These are phyloP conservation scores for bread wheat (Triticum aestivum) DNA, from an alignment of 176 grass and related monocot species.

Conservation along the genomic window IWGSC_CS_RefSeq_v2.1 NC_057801.1:15416176-15416675, in stretches of 20 bases:
- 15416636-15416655: neutral
- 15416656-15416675: neutral
- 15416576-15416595: slow-evolving; percentile 43
- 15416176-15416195: slow-evolving; percentile 72
- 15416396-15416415: slow-evolving; percentile 65
- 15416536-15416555: slow-evolving; percentile 61
- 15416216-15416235: slow-evolving; percentile 72
- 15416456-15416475: slow-evolving; percentile 70
- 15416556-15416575: slow-evolving; percentile 73
- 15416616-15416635: neutral
- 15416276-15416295: slow-evolving; percentile 65
- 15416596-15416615: neutral
- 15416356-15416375: slow-evolving; percentile 78
- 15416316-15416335: neutral
- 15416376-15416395: slow-evolving; percentile 73
- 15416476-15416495: slow-evolving; percentile 78
- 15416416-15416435: slow-evolving; percentile 74
- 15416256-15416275: slow-evolving; percentile 81
- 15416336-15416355: slow-evolving; percentile 44
- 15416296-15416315: neutral
- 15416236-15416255: slow-evolving; percentile 70
- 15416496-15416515: slow-evolving; percentile 83
- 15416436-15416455: slow-evolving; percentile 72
- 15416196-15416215: slow-evolving; percentile 73
- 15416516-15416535: slow-evolving; percentile 68